Evolutionary conservation across 352 stramenopile genomes (phyloP), one percentile per base, ranked within the genome.

Genomic region (Phytopythium vexans): DNA sequence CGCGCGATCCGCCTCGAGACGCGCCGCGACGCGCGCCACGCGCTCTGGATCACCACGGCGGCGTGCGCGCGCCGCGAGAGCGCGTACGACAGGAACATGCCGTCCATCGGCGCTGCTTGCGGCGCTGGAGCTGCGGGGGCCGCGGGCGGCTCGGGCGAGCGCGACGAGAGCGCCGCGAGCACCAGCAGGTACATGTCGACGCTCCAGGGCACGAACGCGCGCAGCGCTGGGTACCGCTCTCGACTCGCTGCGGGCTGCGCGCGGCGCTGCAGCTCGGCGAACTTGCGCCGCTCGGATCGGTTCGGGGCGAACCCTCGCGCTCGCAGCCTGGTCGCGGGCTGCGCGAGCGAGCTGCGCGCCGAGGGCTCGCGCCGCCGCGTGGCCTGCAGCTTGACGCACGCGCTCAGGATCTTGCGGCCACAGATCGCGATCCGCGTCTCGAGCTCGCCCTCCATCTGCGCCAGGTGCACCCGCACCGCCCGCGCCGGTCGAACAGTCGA

Each of bases 111-210:
- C 21, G 21, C 21, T 27, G 21, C 21, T 27, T 27, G 21, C 53
- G 53, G 39, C 34, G 39, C 4, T n/a, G n/a, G 14, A 21, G 43
- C 27, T 49, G 15, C 14, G 16, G 27, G 21, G 21, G 21, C 21
- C 21, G 21, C 21, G 1, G 27, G 65, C 59, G 0, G 64, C 64
- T 8, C 59, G 59, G 48, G 62, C 59, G 1, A 72, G 21, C 21
- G 21, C 21, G 21, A 27, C 21, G 35, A 36, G n/a, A 83, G 63
- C 42, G 62, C 67, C 4, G 72, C 48, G 49, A 83, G 70, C 36
- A 91, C 68, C 39, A 86, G 76, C 57, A 88, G 38, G 38, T 89
- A 86, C 80, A 91, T 91, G 48, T 89, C 80, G 50, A 91, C 78
- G 9, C 76, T 91, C 74, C 74, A 89, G 2, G 77, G 77, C 31